These are phyloP conservation scores for Fragaria nilgerrensis DNA, from an alignment of 306 rosid genomes.

Conservation along the genomic window DNA sequence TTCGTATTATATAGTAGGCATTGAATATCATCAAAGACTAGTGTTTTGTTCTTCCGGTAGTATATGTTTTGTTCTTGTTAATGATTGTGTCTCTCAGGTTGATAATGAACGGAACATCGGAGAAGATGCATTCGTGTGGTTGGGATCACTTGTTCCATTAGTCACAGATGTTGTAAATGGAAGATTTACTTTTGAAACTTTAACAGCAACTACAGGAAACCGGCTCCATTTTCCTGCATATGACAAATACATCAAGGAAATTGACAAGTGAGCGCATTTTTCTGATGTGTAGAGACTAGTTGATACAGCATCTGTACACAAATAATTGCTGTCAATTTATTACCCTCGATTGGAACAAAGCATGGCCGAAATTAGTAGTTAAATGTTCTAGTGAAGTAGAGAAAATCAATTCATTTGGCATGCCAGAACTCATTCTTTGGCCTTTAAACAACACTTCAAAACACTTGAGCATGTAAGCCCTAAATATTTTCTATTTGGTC, in stretches of 20 bases:
- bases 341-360: neutral
- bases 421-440: neutral
- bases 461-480: neutral
- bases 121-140: constrained; percentile 93
- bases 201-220: constrained; percentile 71
- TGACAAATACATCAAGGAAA: constrained; percentile 67
- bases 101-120: constrained; percentile 59
- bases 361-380: neutral
- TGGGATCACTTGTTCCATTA: constrained; percentile 67
- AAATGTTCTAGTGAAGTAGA: neutral
- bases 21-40: neutral
- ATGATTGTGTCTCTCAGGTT: constrained; percentile 41
- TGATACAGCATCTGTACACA: neutral
- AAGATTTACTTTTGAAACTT: constrained; percentile 76
- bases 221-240: constrained; percentile 85
- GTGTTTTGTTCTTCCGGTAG: neutral
- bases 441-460: neutral
- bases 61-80: constrained; percentile 13
- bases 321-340: neutral
- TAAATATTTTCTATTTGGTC: neutral
- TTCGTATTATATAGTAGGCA: neutral
- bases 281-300: neutral
- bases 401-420: neutral
- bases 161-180: constrained; percentile 74
- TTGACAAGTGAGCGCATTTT: constrained; percentile 50